Evolutionary conservation across 2,329 filamentous ascomycete species (phyloP).

Genomic region (Exophiala sp.): DNA sequence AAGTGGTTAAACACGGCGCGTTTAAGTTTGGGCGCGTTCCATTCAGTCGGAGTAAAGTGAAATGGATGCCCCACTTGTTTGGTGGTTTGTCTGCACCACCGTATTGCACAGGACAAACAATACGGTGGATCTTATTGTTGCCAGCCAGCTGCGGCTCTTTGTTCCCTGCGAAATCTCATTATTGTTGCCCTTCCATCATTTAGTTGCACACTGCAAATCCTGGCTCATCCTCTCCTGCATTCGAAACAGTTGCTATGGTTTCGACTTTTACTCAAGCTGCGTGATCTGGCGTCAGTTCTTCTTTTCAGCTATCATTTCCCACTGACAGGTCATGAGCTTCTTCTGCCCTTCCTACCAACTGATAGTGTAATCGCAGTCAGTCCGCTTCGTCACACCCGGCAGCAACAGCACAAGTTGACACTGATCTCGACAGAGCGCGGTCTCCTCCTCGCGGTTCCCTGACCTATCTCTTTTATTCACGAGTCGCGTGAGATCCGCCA

Average conservation of each 20-base stretch:
- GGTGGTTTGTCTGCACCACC: too few species aligned
- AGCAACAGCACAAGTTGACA: background rate
- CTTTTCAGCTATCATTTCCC: background rate
- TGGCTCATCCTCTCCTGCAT: background rate
- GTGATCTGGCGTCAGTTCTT: background rate
- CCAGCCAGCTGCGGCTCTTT: background rate
- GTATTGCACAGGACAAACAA: too few species aligned
- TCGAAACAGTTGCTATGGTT: background rate
- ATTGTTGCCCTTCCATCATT: too few species aligned
- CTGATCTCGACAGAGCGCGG: slow-evolving; percentile 6
- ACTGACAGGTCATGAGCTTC: background rate
- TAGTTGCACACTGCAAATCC: background rate
- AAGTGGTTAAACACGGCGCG: too few species aligned
- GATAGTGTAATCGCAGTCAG: background rate
- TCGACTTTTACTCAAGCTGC: background rate
- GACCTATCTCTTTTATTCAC: background rate
- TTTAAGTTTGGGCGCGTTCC: too few species aligned
- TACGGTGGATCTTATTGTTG: too few species aligned
- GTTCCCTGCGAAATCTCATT: background rate
- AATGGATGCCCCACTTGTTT: too few species aligned
- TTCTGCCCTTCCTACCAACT: background rate
- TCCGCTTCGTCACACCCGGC: background rate
- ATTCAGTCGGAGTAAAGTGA: too few species aligned
- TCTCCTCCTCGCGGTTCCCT: background rate
- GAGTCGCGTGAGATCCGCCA: slow-evolving; percentile 1